phyloP scores from a whole-genome alignment of 352 stramenopile species.

The Pythium biforme region DNA sequence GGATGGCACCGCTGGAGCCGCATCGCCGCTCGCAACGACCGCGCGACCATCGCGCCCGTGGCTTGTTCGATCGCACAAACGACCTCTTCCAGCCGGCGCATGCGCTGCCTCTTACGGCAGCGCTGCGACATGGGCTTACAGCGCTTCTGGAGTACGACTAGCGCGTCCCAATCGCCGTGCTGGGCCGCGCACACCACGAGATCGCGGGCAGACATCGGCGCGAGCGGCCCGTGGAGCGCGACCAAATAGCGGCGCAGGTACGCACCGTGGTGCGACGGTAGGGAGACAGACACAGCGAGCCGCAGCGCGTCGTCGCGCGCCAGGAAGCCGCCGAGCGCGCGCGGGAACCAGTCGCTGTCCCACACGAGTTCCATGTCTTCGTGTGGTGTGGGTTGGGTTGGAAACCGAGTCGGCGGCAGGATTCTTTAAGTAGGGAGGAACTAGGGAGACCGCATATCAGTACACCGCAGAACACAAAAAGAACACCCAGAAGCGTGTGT shows the following conservation, averaged over 20 bases:
- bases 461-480: too few relatives aligned
- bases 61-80: not conserved
- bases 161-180: not conserved
- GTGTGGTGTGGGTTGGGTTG: too few relatives aligned
- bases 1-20: conserved; percentile 3
- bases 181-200: not conserved
- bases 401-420: too few relatives aligned
- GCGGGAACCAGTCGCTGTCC: conserved; percentile 7
- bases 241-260: not conserved
- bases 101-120: not conserved
- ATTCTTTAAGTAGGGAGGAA: not conserved
- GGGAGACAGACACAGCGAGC: not conserved
- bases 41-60: not conserved
- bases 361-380: not conserved
- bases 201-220: not conserved
- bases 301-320: not conserved
- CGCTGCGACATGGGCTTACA: not conserved
- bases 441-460: too few relatives aligned
- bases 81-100: not conserved
- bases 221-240: not conserved
- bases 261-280: not conserved
- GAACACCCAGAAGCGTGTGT: conserved; percentile 24
- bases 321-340: not conserved
- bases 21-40: not conserved
- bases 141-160: not conserved